phyloP scores from a whole-genome alignment of 306 rosid species.

The Crotalaria pallida region DNA sequence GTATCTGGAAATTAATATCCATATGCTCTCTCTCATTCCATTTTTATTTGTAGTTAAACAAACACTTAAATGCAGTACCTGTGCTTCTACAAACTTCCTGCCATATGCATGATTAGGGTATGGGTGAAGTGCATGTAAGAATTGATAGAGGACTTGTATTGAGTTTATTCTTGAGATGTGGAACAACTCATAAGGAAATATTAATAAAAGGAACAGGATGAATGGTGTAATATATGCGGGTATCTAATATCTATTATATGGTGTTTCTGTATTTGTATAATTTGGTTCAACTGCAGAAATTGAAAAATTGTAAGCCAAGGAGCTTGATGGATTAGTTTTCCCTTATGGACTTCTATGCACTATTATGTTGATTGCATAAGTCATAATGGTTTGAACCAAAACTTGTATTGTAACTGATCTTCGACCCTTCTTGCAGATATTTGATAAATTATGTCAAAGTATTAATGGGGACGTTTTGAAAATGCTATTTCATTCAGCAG shows the following conservation, averaged over 20 bases:
- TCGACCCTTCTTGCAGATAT: conserved; percentile 54
- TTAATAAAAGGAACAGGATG: background rate
- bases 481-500: conserved; percentile 73
- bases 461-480: conserved; percentile 72
- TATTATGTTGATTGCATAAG: background rate
- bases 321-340: background rate
- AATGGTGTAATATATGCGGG: background rate
- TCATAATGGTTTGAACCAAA: background rate
- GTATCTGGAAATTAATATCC: background rate
- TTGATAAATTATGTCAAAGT: conserved; percentile 82
- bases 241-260: background rate
- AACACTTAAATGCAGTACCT: no score
- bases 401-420: conserved; percentile 13
- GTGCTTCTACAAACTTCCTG: no score
- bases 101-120: no score
- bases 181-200: no score
- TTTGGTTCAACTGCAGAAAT: background rate
- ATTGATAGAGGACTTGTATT: background rate
- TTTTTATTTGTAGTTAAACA: no score
- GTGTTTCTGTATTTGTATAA: background rate
- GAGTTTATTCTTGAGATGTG: background rate
- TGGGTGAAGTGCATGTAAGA: background rate
- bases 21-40: conserved; percentile 2
- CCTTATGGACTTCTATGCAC: background rate
- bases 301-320: background rate